Conservation (phyloP, 129 eudicot genomes). For the Tagetes erecta region DNA sequence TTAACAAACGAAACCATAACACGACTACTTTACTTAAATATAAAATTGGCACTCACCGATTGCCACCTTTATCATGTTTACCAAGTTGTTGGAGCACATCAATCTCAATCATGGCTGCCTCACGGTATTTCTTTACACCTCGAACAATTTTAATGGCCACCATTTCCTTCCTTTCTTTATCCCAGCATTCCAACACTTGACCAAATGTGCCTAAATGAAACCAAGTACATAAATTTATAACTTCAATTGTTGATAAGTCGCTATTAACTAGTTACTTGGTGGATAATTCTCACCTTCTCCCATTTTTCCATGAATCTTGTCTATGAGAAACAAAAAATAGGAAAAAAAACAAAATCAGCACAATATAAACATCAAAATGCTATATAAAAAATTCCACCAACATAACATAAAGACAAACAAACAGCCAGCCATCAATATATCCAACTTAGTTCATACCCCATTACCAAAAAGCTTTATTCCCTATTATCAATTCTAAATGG, state of each 20-base stretch:
- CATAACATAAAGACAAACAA: slow-evolving; percentile 9
- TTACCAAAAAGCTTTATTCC: neutral
- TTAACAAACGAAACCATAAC: slow-evolving; percentile 39
- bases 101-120: slow-evolving; percentile 77
- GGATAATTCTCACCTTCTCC: slow-evolving; percentile 58
- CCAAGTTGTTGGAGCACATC: slow-evolving; percentile 81
- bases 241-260: neutral
- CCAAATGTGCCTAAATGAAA: slow-evolving; percentile 63
- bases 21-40: slow-evolving; percentile 58
- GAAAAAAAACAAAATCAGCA: slow-evolving; percentile 12
- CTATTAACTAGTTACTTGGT: neutral
- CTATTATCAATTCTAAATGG: neutral
- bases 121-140: slow-evolving; percentile 75
- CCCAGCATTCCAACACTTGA: slow-evolving; percentile 81
- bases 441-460: neutral
- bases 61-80: slow-evolving; percentile 71
- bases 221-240: neutral
- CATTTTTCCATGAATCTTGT: slow-evolving; percentile 74
- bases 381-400: neutral
- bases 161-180: slow-evolving; percentile 66
- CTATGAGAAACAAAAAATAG: slow-evolving; percentile 33
- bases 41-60: slow-evolving; percentile 49
- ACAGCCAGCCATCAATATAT: neutral
- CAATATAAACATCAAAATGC: neutral
- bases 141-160: slow-evolving; percentile 78